Conservation (phyloP, 2,329 filamentous ascomycete genomes). For the Fusarium tanahbumbuense region DNA sequence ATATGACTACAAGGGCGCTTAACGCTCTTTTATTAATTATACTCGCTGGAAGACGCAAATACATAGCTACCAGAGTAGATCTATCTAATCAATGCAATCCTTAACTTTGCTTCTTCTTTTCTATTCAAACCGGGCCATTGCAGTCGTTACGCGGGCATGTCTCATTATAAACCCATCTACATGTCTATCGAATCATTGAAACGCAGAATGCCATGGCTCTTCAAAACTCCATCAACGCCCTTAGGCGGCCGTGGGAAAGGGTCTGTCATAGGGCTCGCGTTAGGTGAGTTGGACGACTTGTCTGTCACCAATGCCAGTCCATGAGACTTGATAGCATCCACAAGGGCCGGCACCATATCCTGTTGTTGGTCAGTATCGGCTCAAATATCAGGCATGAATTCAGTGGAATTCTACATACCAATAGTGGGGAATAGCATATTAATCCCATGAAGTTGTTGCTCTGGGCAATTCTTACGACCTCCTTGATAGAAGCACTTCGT, state of each 20-base stretch:
- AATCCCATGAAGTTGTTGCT: conserved; percentile 99
- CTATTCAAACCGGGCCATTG: conserved; percentile 31
- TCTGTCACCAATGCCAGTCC: conserved; percentile 93
- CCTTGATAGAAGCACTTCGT: conserved; percentile 88
- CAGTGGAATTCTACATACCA: conserved; percentile 68
- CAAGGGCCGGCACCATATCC: conserved; percentile 92
- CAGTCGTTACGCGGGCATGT: conserved; percentile 35
- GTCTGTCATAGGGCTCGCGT: conserved; percentile 56
- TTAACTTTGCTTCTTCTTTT: conserved; percentile 25
- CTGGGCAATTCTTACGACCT: conserved; percentile 91
- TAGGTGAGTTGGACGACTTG: conserved; percentile 71
- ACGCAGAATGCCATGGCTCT: conserved; percentile 84
- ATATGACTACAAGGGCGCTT: conserved; percentile 77
- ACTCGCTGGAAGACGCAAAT: neutral
- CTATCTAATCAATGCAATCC: conserved; percentile 24
- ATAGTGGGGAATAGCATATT: conserved; percentile 85
- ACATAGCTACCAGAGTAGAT: conserved; percentile 3
- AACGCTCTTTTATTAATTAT: neutral
- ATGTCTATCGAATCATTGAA: conserved; percentile 94
- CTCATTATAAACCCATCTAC: conserved; percentile 49
- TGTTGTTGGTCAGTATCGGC: conserved; percentile 50
- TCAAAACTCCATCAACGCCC: conserved; percentile 88
- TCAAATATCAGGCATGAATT: too few species aligned
- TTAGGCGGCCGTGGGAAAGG: conserved; percentile 74
- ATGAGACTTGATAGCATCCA: conserved; percentile 93